These are phyloP conservation scores for Stagonosporopsis vannaccii DNA, from an alignment of 2,329 filamentous ascomycete species.

Conservation along the genomic window DNA sequence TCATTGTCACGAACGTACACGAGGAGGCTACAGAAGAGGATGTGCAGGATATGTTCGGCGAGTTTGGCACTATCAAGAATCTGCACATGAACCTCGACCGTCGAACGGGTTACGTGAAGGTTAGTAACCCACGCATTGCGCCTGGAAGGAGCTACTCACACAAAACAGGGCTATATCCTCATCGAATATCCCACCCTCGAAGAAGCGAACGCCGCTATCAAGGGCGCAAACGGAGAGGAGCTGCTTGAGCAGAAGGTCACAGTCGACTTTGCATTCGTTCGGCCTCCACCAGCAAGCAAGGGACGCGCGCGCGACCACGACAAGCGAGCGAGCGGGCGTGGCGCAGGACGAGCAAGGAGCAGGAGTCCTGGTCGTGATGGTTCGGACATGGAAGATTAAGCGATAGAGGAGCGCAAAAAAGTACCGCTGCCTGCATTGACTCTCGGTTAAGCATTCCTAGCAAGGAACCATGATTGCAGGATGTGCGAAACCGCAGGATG, in stretches of 20 bases:
- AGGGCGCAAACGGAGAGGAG: slow-evolving; percentile 78
- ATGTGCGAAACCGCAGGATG: not conserved
- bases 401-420: not conserved
- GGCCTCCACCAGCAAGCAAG: slow-evolving; percentile 70
- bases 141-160: slow-evolving; percentile 10
- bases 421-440: not conserved
- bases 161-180: slow-evolving; percentile 75
- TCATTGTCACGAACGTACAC: slow-evolving; percentile 86
- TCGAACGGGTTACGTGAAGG: slow-evolving; percentile 87
- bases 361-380: slow-evolving; percentile 53
- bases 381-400: slow-evolving; percentile 43
- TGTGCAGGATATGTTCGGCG: slow-evolving; percentile 80
- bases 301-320: slow-evolving; percentile 45
- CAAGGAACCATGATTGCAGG: not conserved
- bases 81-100: slow-evolving; percentile 83
- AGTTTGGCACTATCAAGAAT: slow-evolving; percentile 88
- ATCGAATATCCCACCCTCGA: slow-evolving; percentile 83
- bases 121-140: slow-evolving; percentile 42
- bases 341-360: slow-evolving; percentile 50
- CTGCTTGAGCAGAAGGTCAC: slow-evolving; percentile 81
- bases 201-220: slow-evolving; percentile 82
- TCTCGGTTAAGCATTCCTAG: not conserved
- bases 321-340: slow-evolving; percentile 40
- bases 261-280: slow-evolving; percentile 86
- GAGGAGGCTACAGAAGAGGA: slow-evolving; percentile 87